phyloP scores from a whole-genome alignment of 805 yeast species.

The Candida verbasci region DNA sequence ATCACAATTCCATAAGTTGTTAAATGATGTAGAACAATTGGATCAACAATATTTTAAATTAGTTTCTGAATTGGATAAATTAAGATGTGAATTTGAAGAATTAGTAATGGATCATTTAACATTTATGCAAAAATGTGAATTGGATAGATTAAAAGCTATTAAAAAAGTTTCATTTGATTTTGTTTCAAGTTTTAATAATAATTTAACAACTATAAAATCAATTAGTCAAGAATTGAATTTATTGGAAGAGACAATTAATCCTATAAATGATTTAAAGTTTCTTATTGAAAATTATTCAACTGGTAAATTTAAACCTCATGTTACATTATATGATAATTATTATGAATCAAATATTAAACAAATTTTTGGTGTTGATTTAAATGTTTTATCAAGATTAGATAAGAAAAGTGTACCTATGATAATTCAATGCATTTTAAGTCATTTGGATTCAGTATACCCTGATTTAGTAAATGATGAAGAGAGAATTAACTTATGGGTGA shows the following conservation, averaged over 20 bases:
- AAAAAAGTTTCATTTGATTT: conserved; percentile 75
- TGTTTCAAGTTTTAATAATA: conserved; percentile 58
- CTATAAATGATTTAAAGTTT: conserved; percentile 61
- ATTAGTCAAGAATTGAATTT: conserved; percentile 58
- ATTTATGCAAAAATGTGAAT: conserved; percentile 79
- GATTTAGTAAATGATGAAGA: conserved; percentile 63
- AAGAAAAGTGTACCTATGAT: conserved; percentile 67
- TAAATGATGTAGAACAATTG: conserved; percentile 52
- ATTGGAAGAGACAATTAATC: conserved; percentile 68
- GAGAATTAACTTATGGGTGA: conserved; percentile 65
- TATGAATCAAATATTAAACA: conserved; percentile 64
- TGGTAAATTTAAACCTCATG: conserved; percentile 72
- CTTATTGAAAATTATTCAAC: conserved; percentile 65
- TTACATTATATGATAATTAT: conserved; percentile 72
- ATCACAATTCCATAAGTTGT: conserved; percentile 46
- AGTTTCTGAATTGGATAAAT: conserved; percentile 56
- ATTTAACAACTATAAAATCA: conserved; percentile 43
- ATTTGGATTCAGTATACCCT: conserved; percentile 70
- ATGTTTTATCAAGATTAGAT: conserved; percentile 66
- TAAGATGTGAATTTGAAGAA: conserved; percentile 74
- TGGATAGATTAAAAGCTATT: conserved; percentile 70
- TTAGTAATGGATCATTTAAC: conserved; percentile 63
- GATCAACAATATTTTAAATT: conserved; percentile 51
- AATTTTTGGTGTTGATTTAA: conserved; percentile 76
- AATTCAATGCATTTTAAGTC: conserved; percentile 56